These are phyloP conservation scores for Pleomassaria siparia DNA, from an alignment of 2,329 filamentous ascomycete species.

Conservation along the genomic window DNA sequence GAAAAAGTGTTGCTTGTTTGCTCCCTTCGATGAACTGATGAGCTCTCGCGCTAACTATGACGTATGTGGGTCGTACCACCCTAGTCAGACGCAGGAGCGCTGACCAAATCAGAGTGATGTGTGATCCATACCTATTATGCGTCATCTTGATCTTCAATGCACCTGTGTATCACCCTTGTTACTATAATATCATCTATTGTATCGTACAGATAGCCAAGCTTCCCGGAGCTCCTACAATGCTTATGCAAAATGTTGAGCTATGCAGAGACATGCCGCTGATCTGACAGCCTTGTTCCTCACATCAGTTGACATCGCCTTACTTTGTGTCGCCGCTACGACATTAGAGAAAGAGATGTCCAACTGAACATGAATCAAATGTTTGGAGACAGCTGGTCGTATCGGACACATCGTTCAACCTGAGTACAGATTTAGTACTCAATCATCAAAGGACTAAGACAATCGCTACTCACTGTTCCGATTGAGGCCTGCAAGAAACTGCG, in stretches of 20 bases:
- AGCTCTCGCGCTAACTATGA: conserved; percentile 11
- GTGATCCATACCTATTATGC: not conserved
- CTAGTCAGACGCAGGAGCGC: conserved; percentile 1
- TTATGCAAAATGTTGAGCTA: not conserved
- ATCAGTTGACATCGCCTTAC: not conserved
- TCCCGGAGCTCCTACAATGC: not conserved
- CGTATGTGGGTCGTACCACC: conserved; percentile 2
- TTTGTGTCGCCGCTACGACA: not conserved
- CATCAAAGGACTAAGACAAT: not conserved
- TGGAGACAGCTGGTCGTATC: conserved; percentile 83
- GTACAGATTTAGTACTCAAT: conserved; percentile 5
- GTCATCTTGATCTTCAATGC: not conserved
- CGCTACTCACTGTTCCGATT: conserved; percentile 74
- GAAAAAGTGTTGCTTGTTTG: conserved; percentile 4
- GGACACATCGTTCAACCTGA: conserved; percentile 83
- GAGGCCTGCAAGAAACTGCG: conserved; percentile 87
- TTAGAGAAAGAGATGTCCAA: not conserved
- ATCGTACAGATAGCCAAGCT: not conserved
- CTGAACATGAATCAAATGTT: conserved; percentile 64
- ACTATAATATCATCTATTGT: not conserved
- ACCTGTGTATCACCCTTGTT: not conserved
- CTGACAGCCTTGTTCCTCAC: not conserved
- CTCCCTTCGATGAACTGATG: conserved; percentile 8
- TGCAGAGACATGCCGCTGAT: not conserved
- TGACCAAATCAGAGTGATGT: not conserved